These are phyloP conservation scores for Crithidia brevicula DNA, from an alignment of 208 protist genomes.

Conservation along the genomic window DNA sequence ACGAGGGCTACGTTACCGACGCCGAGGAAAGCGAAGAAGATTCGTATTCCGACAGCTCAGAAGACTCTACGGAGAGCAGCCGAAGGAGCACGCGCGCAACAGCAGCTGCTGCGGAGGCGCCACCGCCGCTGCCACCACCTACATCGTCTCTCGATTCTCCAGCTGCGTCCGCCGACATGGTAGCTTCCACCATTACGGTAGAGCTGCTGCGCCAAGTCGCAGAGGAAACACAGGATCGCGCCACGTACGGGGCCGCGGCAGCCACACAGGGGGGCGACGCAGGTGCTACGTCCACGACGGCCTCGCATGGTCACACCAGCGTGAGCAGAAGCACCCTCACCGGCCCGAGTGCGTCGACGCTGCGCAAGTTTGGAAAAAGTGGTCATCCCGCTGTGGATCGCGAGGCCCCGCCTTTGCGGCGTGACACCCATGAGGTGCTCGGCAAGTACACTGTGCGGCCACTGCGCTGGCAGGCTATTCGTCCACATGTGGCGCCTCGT, in stretches of 20 bases:
- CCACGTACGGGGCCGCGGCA: background rate
- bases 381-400: background rate
- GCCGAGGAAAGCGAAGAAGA: slow-evolving; percentile 1
- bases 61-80: background rate
- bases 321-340: slow-evolving; percentile 13
- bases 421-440: slow-evolving; percentile 19
- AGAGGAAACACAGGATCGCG: background rate
- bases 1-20: slow-evolving; percentile 28
- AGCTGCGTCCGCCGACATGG: background rate
- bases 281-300: background rate
- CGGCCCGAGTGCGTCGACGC: background rate
- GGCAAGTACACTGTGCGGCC: slow-evolving; percentile 38
- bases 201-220: slow-evolving; percentile 31
- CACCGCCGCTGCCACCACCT: background rate
- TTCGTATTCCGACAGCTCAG: background rate
- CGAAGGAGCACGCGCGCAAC: background rate
- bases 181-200: slow-evolving; percentile 17
- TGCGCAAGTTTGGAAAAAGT: slow-evolving; percentile 18
- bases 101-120: background rate
- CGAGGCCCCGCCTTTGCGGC: slow-evolving; percentile 22
- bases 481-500: slow-evolving; percentile 37
- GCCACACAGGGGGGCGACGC: background rate
- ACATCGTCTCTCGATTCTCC: background rate
- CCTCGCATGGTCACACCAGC: slow-evolving; percentile 3
- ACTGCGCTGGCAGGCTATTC: slow-evolving; percentile 41